phyloP scores from a whole-genome alignment of 257 asterid genomes.

The Ballota nigra region DNA sequence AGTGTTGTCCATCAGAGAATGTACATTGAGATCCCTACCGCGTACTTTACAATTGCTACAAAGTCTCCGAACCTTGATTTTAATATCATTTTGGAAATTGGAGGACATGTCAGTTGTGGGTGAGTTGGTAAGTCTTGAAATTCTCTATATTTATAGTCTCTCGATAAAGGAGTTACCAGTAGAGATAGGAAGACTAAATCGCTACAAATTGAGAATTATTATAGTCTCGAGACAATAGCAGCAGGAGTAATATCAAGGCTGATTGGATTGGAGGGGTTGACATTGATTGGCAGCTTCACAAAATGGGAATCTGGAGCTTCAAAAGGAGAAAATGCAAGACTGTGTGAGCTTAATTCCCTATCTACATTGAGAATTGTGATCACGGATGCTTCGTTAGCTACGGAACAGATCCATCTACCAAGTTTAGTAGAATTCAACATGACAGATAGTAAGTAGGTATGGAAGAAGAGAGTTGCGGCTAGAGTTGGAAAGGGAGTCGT shows the following conservation, averaged over 20 bases:
- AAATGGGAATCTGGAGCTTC: background rate
- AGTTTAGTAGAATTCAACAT: background rate
- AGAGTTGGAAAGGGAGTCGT: background rate
- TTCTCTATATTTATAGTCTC: background rate
- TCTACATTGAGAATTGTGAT: background rate
- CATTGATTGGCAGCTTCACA: background rate
- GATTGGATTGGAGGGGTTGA: background rate
- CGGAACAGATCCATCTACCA: background rate
- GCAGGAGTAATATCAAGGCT: conserved; percentile 12
- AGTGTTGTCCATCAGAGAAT: background rate
- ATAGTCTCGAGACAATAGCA: background rate
- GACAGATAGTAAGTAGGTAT: background rate
- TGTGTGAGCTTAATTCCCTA: background rate
- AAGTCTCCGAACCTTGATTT: background rate
- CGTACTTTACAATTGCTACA: background rate
- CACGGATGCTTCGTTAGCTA: background rate
- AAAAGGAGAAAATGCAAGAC: background rate
- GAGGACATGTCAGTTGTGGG: background rate
- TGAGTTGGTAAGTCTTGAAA: conserved; percentile 11
- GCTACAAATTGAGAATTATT: background rate
- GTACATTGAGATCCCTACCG: background rate
- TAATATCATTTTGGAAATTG: background rate
- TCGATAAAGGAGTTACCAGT: background rate
- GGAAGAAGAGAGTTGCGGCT: background rate
- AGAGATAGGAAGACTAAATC: background rate